Base-by-base conservation (phyloP, 2,329 filamentous ascomycete species). In the Macrophomina tecta region DNA sequence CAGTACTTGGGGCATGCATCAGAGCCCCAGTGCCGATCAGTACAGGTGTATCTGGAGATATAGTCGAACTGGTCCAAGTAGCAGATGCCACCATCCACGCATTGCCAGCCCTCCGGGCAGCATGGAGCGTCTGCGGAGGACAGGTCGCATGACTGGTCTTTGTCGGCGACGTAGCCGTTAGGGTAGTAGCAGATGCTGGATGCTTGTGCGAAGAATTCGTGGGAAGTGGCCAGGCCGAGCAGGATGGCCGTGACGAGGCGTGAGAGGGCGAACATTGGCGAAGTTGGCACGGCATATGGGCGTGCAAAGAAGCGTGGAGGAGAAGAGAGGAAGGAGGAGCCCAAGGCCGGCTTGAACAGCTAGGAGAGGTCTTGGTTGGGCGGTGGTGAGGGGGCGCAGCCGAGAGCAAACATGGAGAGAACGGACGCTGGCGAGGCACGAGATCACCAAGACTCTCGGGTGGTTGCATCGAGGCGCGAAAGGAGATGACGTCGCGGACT, bases 61-160 rank as follows among this genome's bases (percentile, higher is more conserved):
- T 70, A 68, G 34, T 72, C 53, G 6, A 69, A 67, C 16, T 61
- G 61, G 4, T 61, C 64, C 23, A 74, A 65, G 52, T 73, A 74
- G 68, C 77, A 79, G 53, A 78, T 68, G 1, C 75, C 75, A 60
- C 77, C 77, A 56, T 67, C 68, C 8, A 74, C 63, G 64, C 77
- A 79, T 9, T 67, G 60, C 77, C 77, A 79, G 62, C 73, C 71
- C 23, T 71, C 61, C 1, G 77, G 76, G 65, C 77, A 79, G 69
- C 77, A 79, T 5, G 70, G 66, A 14, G 69, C 71, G n/a, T 70
- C 73, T 4, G n/a, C 36, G 5, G 16, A 16, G 32, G 53, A 53
- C 23, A 53, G 60, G 7, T 67, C 71, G 65, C 74, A 77, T 5
- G 75, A 69, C 4, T 68, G 69, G 53, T 72, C 72, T 36, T 67